Base-by-base conservation (phyloP, 2,329 filamentous ascomycete genomes). In the Phoma sp. region DNA sequence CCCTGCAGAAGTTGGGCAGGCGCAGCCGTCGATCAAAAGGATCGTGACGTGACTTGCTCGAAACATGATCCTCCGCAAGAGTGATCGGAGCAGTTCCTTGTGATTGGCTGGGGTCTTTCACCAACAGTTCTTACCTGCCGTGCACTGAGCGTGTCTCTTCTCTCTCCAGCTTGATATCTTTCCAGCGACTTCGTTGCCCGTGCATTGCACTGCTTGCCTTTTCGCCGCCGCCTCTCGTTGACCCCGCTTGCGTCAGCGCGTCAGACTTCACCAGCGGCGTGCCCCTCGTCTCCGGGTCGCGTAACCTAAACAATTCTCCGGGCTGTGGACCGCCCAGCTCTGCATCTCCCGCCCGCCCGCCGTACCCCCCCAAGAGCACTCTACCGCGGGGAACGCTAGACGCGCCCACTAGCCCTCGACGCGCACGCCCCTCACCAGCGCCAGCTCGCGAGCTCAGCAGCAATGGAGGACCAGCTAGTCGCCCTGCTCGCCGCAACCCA, bases 391-490 rank as follows among this genome's bases (percentile, higher is more conserved):
- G 58, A 58, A 62, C 65, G 63, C 68, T 68, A 68, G 68, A 67
- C 62, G 60, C 56, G 63, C 57, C 58, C 62, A 66, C 63, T 66
- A 67, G 63, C 58, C 59, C 51, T 66, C 52, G 62, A 63, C 63
- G 58, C 60, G 56, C 64, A 58, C 60, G 57, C 62, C 63, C 63
- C 60, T 58, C 62, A 6, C 12, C 29, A 31, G 7, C 27, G 8
- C 3, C 27, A 9, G 27, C 27, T 12, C 27, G 27, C 8, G 8
- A 9, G 27, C 27, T 29, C 53, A 43, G 51, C 55, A 55, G 43
- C 52, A 69, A 96, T 96, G 92, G 93, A 96, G 84, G 89, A 96
- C 79, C 88, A 96, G 82, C 86, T 99, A 76, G 88, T 95, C 68
- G 88, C 88, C 77, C 85, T 98, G 75, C 88, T 99, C 62, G 86